Evolutionary conservation across 2,329 filamentous ascomycete species (phyloP), one percentile per base, ranked within the genome.

Genomic region (Teratosphaeriaceae sp.): DNA sequence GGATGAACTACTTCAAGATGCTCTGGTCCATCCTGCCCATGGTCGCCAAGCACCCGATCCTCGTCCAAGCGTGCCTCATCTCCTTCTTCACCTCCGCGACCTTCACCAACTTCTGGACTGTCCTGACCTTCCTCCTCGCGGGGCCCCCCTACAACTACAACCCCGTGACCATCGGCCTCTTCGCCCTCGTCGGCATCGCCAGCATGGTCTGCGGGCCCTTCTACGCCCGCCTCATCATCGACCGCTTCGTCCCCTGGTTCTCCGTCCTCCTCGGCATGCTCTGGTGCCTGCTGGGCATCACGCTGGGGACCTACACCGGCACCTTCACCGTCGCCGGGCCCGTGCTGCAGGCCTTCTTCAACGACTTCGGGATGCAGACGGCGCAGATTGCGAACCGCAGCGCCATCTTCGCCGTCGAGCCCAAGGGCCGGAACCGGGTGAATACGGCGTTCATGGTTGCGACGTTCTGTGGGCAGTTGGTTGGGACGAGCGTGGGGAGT

Each of bases 381-480:
- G 73, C 78, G 1, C 84, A 88, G 59, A 84, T 88, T 23, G 82
- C 83, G 1, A 88, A 89, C 54, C 69, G 86, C 0, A 72, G 74
- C 0, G 73, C 78, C 3, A 84, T 92, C 16, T 89, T 86, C 53
- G 65, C 69, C 1, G 79, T 90, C 18, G 82, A 84, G 41, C 80
- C 85, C 0, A 80, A 78, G 46, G 80, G 81, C 0, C 67, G 84
- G 3, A 92, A 88, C 63, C 66, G 86, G 3, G 75, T 90, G 19
- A 92, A 92, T 58, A 88, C 85, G 0, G 84, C 81, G 1, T 92
- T 88, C 56, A 92, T 90, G 86, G 73, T 88, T 0, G 73, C 75
- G 6, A 79, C 78, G 0, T 90, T 90, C 55, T 79, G 75, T 21
- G 86, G 86, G 0, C 86, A 92, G 66, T 57, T 92, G 36, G 81